Conservation (phyloP, 2,329 filamentous ascomycete genomes). For the Microthyrium microscopicum region DNA sequence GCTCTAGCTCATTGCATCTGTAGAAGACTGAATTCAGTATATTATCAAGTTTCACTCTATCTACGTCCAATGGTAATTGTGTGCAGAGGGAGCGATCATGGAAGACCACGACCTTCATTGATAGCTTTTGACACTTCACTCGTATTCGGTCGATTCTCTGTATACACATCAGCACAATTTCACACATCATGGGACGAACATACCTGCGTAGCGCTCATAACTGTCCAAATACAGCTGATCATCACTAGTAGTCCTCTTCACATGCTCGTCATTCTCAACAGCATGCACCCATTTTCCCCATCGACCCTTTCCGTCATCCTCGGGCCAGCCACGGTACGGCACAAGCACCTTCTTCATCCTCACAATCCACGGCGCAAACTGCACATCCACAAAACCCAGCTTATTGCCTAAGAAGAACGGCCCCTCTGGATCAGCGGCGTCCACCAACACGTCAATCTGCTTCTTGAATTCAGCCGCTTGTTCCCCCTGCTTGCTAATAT, state of each 20-base stretch:
- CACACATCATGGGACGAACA: slow-evolving; percentile 14
- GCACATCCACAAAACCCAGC: slow-evolving; percentile 53
- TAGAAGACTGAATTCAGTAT: not conserved
- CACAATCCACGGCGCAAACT: slow-evolving; percentile 60
- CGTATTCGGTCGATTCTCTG: slow-evolving; percentile 44
- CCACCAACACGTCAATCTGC: slow-evolving; percentile 46
- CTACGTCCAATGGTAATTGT: too few relatives aligned
- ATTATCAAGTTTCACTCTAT: too few relatives aligned
- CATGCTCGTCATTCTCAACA: slow-evolving; percentile 45
- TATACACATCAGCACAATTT: not conserved
- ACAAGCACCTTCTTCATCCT: slow-evolving; percentile 49
- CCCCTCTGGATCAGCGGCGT: slow-evolving; percentile 40
- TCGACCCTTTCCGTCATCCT: slow-evolving; percentile 43
- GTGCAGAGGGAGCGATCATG: too few relatives aligned
- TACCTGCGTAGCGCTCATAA: slow-evolving; percentile 44
- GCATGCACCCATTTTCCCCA: slow-evolving; percentile 57
- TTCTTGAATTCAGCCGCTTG: slow-evolving; percentile 45
- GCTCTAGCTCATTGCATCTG: not conserved
- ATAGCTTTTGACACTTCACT: slow-evolving; percentile 42
- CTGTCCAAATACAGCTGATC: slow-evolving; percentile 51
- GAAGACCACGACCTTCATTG: slow-evolving; percentile 38
- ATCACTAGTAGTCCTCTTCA: slow-evolving; percentile 50
- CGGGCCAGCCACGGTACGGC: slow-evolving; percentile 49
- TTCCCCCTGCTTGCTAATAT: slow-evolving; percentile 39
- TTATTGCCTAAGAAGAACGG: slow-evolving; percentile 50